Percentiles rank a stretch among this genome's conserved stretches.
Evolutionary conservation across 2,329 filamentous ascomycete genomes (phyloP).

Genomic region (Pseudohalonectria lignicola): DNA sequence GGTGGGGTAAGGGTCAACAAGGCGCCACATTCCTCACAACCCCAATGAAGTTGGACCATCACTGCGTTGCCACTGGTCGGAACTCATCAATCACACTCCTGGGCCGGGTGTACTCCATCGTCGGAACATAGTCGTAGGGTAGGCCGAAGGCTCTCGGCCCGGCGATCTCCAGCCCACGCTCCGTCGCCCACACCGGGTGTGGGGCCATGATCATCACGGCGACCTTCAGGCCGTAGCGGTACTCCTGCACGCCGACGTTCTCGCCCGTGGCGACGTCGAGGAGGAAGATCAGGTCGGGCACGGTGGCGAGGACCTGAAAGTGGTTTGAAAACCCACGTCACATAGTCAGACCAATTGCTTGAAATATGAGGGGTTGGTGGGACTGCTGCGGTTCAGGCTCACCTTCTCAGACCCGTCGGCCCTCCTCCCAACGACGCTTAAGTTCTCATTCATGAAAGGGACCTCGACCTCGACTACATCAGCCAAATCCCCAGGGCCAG

Average conservation of each 20-base stretch:
- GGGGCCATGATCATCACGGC: conserved; percentile 30
- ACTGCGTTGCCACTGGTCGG: too few relatives aligned
- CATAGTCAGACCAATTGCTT: not conserved
- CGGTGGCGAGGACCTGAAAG: conserved; percentile 33
- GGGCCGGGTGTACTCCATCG: conserved; percentile 37
- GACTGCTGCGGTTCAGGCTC: too few relatives aligned
- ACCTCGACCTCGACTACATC: conserved; percentile 43
- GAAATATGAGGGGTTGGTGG: too few relatives aligned
- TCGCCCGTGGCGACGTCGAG: conserved; percentile 45
- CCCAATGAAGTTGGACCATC: too few relatives aligned
- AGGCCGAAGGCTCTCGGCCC: conserved; percentile 38
- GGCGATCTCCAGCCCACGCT: conserved; percentile 35
- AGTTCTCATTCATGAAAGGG: conserved; percentile 66
- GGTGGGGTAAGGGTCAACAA: too few relatives aligned
- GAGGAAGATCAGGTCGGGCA: conserved; percentile 45
- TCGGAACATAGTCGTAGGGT: conserved; percentile 31
- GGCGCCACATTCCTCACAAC: too few relatives aligned
- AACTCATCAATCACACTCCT: conserved; percentile 43
- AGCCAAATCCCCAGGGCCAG: too few relatives aligned
- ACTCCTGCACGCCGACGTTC: conserved; percentile 45
- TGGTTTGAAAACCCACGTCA: not conserved
- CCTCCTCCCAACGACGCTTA: conserved; percentile 27
- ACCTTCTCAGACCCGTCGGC: conserved; percentile 11
- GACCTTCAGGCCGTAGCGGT: conserved; percentile 39
- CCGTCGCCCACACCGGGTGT: conserved; percentile 27